Percentiles rank a stretch among this genome's conserved stretches.
Conservation (phyloP, 208 protist species). For the Trypanosoma platydactyli region DNA sequence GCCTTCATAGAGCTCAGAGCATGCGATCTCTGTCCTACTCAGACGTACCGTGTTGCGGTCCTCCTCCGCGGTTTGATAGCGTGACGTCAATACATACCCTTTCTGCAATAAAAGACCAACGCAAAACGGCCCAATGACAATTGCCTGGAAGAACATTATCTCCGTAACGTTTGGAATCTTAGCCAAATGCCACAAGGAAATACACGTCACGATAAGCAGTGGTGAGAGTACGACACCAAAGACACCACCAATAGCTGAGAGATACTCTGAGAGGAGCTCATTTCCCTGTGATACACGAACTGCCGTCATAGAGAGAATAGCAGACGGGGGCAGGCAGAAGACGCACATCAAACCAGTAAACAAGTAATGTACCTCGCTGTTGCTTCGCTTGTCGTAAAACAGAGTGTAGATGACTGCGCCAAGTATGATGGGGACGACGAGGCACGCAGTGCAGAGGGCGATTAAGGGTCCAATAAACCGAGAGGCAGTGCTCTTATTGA, state of each 20-base stretch:
- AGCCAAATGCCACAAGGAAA: slow-evolving; percentile 10
- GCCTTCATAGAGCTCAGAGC: slow-evolving; percentile 27
- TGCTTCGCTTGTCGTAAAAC: neutral
- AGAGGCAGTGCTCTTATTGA: slow-evolving; percentile 6
- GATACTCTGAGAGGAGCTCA: slow-evolving; percentile 25
- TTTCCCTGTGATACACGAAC: slow-evolving; percentile 23
- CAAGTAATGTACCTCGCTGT: slow-evolving; percentile 15
- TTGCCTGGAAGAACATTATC: slow-evolving; percentile 21
- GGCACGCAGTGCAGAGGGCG: slow-evolving; percentile 4
- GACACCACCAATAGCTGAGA: slow-evolving; percentile 23
- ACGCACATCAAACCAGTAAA: slow-evolving; percentile 27
- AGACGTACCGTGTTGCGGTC: slow-evolving; percentile 1
- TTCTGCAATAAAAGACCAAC: slow-evolving; percentile 22
- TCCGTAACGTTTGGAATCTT: slow-evolving; percentile 10
- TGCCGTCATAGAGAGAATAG: slow-evolving; percentile 25
- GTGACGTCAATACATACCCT: slow-evolving; percentile 16
- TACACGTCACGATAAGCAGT: slow-evolving; percentile 21
- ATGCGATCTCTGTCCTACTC: slow-evolving; percentile 14
- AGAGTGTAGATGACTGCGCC: slow-evolving; percentile 16
- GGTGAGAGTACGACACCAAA: slow-evolving; percentile 27
- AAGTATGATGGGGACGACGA: slow-evolving; percentile 25
- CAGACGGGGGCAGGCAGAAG: slow-evolving; percentile 28
- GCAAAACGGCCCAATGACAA: slow-evolving; percentile 24
- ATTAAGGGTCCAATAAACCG: slow-evolving; percentile 17
- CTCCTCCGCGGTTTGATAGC: slow-evolving; percentile 11